phyloP scores from a whole-genome alignment of 2,329 filamentous ascomycete genomes.

The Tolypocladium ovalisporum region DNA sequence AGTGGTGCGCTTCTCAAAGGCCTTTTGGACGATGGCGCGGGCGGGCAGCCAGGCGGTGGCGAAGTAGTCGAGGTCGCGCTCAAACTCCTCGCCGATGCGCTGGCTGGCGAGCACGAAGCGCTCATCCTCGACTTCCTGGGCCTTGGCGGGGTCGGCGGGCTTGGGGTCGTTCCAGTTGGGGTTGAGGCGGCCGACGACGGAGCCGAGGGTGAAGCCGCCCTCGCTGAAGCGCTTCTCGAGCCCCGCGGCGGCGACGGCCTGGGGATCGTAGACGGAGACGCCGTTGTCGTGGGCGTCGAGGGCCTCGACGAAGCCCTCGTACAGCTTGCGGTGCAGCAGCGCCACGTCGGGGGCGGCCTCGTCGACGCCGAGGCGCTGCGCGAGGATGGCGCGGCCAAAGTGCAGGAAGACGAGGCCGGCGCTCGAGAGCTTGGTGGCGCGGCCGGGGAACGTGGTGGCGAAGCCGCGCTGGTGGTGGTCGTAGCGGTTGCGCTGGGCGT shows the following conservation, averaged over 20 bases:
- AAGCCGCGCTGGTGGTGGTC: constrained; percentile 98
- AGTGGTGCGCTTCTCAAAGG: constrained; percentile 58
- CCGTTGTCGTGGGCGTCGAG: constrained; percentile 98
- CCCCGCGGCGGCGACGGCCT: constrained; percentile 55
- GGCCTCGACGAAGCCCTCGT: constrained; percentile 87
- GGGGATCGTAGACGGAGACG: constrained; percentile 69
- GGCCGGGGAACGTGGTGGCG: constrained; percentile 70
- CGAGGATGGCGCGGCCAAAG: constrained; percentile 79
- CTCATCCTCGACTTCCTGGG: constrained; percentile 68
- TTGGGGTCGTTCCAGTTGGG: constrained; percentile 63
- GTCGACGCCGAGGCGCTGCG: constrained; percentile 37
- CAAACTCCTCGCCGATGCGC: constrained; percentile 85
- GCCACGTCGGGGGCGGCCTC: constrained; percentile 56
- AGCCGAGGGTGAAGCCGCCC: constrained; percentile 73
- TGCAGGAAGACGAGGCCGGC: constrained; percentile 94
- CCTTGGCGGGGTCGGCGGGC: constrained; percentile 36
- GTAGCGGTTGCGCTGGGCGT: constrained; percentile 64
- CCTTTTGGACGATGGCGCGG: constrained; percentile 62
- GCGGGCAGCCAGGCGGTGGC: constrained; percentile 76
- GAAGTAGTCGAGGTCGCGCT: constrained; percentile 68
- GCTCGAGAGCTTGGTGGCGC: constrained; percentile 80
- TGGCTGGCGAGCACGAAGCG: constrained; percentile 67
- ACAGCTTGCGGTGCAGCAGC: constrained; percentile 78
- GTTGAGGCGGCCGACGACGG: constrained; percentile 73
- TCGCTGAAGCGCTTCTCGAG: constrained; percentile 75